A percentile compares a stretch with the other conserved stretches of the same genome.
Evolutionary conservation across 2,329 filamentous ascomycete species (phyloP).

Genomic region (Pyricularia pennisetigena): DNA sequence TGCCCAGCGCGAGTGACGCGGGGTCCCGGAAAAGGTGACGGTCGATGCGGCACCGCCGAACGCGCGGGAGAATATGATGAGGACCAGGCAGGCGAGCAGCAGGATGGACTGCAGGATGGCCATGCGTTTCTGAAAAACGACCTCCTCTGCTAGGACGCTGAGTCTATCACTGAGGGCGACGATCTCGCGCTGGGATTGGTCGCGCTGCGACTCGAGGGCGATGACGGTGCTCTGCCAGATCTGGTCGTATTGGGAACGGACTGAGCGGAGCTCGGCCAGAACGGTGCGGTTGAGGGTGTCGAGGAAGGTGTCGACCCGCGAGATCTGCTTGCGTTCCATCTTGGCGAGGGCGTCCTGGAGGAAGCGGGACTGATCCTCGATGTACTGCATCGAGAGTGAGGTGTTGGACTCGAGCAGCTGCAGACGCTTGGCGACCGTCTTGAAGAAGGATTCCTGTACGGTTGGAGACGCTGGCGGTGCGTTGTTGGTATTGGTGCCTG

Average conservation of each 20-base stretch:
- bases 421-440: conserved; percentile 86
- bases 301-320: conserved; percentile 75
- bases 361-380: conserved; percentile 89
- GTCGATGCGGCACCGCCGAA: conserved; percentile 20
- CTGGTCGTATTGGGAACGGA: conserved; percentile 84
- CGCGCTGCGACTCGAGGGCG: conserved; percentile 79
- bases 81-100: conserved; percentile 72
- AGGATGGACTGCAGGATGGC: conserved; percentile 85
- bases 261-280: conserved; percentile 65
- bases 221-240: conserved; percentile 94
- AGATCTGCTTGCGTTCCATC: conserved; percentile 77
- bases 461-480: conserved; percentile 53
- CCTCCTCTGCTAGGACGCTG: conserved; percentile 85
- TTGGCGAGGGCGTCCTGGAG: conserved; percentile 78
- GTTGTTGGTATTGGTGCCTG: conserved; percentile 27
- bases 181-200: conserved; percentile 75
- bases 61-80: conserved; percentile 70
- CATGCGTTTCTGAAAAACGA: conserved; percentile 81
- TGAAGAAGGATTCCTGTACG: conserved; percentile 97
- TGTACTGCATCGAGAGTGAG: conserved; percentile 86
- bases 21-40: conserved; percentile 12
- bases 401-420: conserved; percentile 88
- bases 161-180: conserved; percentile 72
- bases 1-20: conserved; percentile 11
- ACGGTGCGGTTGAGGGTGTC: conserved; percentile 82